A percentile compares a stretch with the other conserved stretches of the same genome.
Evolutionary conservation across 1,284 basidiomycete species (phyloP).

Genomic region (Taiwanofungus camphoratus): DNA sequence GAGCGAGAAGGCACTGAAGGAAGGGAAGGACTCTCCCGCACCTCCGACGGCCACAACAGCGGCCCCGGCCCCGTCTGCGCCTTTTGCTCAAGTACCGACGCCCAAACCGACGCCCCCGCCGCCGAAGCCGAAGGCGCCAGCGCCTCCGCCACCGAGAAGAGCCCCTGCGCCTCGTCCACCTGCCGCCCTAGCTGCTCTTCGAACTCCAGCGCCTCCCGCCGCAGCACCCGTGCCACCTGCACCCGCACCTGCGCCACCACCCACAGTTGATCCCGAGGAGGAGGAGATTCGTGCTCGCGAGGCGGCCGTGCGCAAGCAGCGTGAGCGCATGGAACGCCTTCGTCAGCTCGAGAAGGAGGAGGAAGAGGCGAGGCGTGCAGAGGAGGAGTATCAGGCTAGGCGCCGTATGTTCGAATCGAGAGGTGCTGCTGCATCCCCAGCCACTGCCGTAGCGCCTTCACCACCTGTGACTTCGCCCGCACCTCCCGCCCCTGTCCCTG

Average conservation of each 20-base stretch:
- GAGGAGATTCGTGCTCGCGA: constrained; percentile 56
- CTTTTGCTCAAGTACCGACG: constrained; percentile 23
- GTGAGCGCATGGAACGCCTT: constrained; percentile 57
- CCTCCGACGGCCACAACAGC: constrained; percentile 27
- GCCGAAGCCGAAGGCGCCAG: constrained; percentile 30
- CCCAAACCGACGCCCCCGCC: constrained; percentile 30
- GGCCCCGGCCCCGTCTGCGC: constrained; percentile 27
- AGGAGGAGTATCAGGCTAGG: constrained; percentile 17
- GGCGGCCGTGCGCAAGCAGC: constrained; percentile 59
- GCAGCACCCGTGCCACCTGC: constrained; percentile 25
- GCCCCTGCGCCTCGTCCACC: constrained; percentile 28
- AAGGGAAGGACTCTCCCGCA: constrained; percentile 34
- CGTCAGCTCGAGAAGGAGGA: constrained; percentile 70
- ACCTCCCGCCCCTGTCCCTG: constrained; percentile 27
- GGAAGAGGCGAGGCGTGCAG: constrained; percentile 43
- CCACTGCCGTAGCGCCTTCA: constrained; percentile 1
- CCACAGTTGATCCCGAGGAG: constrained; percentile 59
- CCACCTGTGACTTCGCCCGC: constrained; percentile 21
- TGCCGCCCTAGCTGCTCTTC: constrained; percentile 21
- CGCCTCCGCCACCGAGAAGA: constrained; percentile 40
- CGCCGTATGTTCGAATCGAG: constrained; percentile 13
- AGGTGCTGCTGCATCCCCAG: background rate
- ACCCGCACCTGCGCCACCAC: constrained; percentile 26
- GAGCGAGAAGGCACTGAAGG: constrained; percentile 56
- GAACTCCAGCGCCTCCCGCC: constrained; percentile 25